Base-by-base conservation (phyloP, 2,329 filamentous ascomycete genomes). In the Epichloe typhina region DNA sequence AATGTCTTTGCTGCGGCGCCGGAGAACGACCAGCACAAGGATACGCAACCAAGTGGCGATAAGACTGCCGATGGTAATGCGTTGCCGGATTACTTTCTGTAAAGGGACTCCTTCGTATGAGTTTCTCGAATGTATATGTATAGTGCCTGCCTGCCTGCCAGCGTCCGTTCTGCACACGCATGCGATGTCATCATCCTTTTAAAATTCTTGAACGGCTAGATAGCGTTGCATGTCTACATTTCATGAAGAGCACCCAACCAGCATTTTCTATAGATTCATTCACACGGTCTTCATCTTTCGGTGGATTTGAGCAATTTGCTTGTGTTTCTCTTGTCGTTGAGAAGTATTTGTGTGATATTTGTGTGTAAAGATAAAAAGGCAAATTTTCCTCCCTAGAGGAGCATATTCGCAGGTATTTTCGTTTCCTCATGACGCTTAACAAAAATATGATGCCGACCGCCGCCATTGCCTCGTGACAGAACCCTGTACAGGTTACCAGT, bases 1-100 rank as follows among this genome's bases (percentile, higher is more conserved):
- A 98, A 98, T 65, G 90, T 97, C 23, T 98, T 98, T 66, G 88
- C 94, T 51, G 93, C 93, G 3, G 91, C 93, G 31, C 93, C 93
- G 2, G 93, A 98, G 67, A 95, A 98, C 62, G 91, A 97, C 65
- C 71, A 84, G 58, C 86, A 94, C 64, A 86, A 95, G 62, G 89
- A 96, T 64, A 77, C 86, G 61, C 88, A 93, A 66, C 79, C 83
- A 53, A 79, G 81, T 53, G 77, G 79, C 60, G 88, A 93, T 52
- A 89, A 89, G 69, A 64, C 70, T n/a, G 75, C 74, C 2, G 80
- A 83, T 55, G 76, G 75, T 2, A 81, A 71, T 50, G 71, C 75
- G 64, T 65, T 93, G 61, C 86, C 80, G 3, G 81, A 84, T 61
- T 84, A 84, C 66, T 88, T 88, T 67, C 72, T 88, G 66, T 87